Percentiles rank a stretch among this genome's conserved stretches.
Conservation (phyloP, 73 alveolate genomes). For the Tetrahymena malaccensis region DNA sequence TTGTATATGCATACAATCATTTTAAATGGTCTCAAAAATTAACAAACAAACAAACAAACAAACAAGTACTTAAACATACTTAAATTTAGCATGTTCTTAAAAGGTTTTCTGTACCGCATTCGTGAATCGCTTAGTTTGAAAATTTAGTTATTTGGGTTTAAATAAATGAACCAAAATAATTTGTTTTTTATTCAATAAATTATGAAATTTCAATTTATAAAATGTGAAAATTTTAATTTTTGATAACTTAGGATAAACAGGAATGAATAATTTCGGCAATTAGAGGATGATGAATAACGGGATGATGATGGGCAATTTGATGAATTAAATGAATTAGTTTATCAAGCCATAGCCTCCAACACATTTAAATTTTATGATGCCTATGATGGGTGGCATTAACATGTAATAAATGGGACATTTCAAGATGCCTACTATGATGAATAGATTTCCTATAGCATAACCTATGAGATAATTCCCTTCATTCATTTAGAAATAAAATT, state of each 20-base stretch:
- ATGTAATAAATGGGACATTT: not conserved
- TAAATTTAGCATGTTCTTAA: not conserved
- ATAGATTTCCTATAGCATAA: not conserved
- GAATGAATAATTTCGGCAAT: not conserved
- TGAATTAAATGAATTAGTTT: not conserved
- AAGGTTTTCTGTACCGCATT: too few species aligned
- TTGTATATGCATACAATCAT: not conserved
- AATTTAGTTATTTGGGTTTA: too few species aligned
- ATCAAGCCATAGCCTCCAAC: not conserved
- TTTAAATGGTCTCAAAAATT: not conserved
- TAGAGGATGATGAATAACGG: not conserved
- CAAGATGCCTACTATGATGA: not conserved
- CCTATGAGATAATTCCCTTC: not conserved
- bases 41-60: not conserved
- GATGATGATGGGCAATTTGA: not conserved
- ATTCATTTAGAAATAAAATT: not conserved
- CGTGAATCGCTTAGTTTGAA: too few species aligned
- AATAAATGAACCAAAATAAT: too few species aligned
- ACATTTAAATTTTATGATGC: not conserved
- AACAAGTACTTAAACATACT: not conserved
- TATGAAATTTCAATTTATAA: too few species aligned
- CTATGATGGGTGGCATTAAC: not conserved
- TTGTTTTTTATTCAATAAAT: too few species aligned
- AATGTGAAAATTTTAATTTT: not conserved
- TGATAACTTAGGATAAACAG: not conserved